phyloP scores from a whole-genome alignment of 2,329 filamentous ascomycete genomes.

The Penicillium sp. region DNA sequence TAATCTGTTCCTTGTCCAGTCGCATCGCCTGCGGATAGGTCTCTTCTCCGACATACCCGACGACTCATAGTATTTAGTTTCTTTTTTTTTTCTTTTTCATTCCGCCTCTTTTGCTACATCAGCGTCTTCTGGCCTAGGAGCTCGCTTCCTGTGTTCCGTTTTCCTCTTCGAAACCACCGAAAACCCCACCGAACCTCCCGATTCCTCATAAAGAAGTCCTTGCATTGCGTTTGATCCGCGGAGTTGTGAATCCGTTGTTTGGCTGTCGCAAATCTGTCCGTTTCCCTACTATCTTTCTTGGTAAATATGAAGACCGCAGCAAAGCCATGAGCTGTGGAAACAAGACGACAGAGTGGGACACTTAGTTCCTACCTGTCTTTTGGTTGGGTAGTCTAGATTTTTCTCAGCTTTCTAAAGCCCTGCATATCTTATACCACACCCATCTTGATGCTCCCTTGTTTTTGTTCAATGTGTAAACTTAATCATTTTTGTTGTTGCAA shows the following conservation, averaged over 20 bases:
- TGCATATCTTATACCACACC: conserved; percentile 28
- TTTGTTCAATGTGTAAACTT: neutral
- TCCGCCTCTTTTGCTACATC: conserved; percentile 30
- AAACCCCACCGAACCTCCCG: conserved; percentile 19
- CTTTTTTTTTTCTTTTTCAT: conserved; percentile 20
- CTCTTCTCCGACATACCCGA: conserved; percentile 74
- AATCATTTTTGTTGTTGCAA: conserved; percentile 4
- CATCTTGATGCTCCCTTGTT: conserved; percentile 3
- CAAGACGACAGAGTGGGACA: conserved; percentile 5
- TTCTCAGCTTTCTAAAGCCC: conserved; percentile 25
- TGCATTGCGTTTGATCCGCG: conserved; percentile 34
- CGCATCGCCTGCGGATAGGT: conserved; percentile 77
- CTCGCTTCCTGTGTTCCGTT: conserved; percentile 22
- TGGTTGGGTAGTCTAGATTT: conserved; percentile 29
- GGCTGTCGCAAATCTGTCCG: conserved; percentile 23
- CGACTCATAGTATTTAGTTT: conserved; percentile 52
- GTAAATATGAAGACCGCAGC: conserved; percentile 33
- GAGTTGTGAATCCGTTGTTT: conserved; percentile 27
- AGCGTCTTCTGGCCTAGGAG: conserved; percentile 25
- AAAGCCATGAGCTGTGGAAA: conserved; percentile 15
- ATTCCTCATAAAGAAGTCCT: conserved; percentile 26
- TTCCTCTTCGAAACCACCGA: conserved; percentile 19
- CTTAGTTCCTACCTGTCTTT: conserved; percentile 17
- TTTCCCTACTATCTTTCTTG: conserved; percentile 19
- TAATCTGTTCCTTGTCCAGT: conserved; percentile 57